Conservation (phyloP, 768 basidiomycete genomes). For the Trametes cingulata region DNA sequence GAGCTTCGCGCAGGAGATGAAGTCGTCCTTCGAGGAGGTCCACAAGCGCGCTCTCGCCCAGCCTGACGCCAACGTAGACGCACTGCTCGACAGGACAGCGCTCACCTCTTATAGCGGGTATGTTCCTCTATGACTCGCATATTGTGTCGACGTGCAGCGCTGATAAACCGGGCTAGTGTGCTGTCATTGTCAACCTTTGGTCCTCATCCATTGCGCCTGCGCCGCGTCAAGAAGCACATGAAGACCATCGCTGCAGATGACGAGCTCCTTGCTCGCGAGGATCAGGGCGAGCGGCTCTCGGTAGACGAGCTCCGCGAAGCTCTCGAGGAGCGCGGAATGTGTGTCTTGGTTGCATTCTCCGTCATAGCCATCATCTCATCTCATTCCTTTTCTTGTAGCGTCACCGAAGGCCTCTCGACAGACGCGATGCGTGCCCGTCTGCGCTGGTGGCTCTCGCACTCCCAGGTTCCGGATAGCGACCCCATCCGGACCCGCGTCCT, state of each 20-base stretch:
- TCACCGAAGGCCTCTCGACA: conserved; percentile 41
- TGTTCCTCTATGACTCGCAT: conserved; percentile 26
- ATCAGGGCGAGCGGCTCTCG: conserved; percentile 45
- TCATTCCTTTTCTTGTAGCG: conserved; percentile 25
- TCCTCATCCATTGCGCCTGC: conserved; percentile 33
- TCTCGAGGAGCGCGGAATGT: conserved; percentile 79
- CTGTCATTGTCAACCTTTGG: conserved; percentile 43
- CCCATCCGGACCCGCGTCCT: conserved; percentile 51
- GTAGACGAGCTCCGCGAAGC: conserved; percentile 61
- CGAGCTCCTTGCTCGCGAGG: conserved; percentile 54
- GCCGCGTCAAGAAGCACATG: conserved; percentile 42
- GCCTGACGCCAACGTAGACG: conserved; percentile 39
- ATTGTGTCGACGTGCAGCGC: conserved; percentile 1
- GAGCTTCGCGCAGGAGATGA: conserved; percentile 22
- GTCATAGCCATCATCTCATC: neutral
- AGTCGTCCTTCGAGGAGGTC: conserved; percentile 25
- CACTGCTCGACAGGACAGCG: conserved; percentile 31
- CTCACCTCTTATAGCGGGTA: conserved; percentile 57
- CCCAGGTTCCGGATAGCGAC: conserved; percentile 38
- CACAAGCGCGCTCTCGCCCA: conserved; percentile 16
- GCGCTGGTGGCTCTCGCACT: conserved; percentile 58
- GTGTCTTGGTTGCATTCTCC: conserved; percentile 31
- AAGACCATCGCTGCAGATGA: conserved; percentile 59
- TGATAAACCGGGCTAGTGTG: conserved; percentile 31
- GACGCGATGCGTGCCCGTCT: conserved; percentile 52